A percentile compares a stretch with the other conserved stretches of the same genome.
These are phyloP conservation scores for Claviceps spartinae DNA, from an alignment of 2,329 filamentous ascomycete species.

Conservation along the genomic window DNA sequence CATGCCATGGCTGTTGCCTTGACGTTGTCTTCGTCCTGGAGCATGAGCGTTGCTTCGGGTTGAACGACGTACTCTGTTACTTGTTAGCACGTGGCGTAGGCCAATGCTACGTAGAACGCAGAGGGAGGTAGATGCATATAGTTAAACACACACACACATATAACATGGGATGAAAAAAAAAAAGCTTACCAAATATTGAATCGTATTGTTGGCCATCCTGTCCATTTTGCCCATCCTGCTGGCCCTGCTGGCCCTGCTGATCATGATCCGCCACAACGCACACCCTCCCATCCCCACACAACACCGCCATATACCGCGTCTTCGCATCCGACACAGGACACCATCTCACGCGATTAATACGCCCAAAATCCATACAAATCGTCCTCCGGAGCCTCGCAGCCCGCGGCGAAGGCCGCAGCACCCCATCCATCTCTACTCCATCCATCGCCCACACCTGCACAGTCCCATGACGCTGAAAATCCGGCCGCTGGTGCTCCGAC, in stretches of 20 bases:
- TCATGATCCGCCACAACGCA: conserved; percentile 27
- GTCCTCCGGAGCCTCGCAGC: conserved; percentile 28
- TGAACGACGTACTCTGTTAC: not conserved
- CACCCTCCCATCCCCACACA: conserved; percentile 38
- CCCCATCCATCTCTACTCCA: conserved; percentile 9
- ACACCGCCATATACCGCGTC: conserved; percentile 30
- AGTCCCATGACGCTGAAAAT: conserved; percentile 28
- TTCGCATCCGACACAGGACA: conserved; percentile 1
- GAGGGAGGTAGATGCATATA: no score
- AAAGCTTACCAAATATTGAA: conserved; percentile 28
- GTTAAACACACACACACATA: conserved; percentile 6
- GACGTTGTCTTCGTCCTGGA: conserved; percentile 32
- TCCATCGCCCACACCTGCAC: conserved; percentile 40
- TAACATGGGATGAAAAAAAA: not conserved
- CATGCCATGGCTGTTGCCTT: conserved; percentile 40
- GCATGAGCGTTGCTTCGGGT: conserved; percentile 23
- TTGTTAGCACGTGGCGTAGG: not conserved
- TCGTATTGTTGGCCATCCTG: conserved; percentile 5
- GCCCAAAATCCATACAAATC: conserved; percentile 36
- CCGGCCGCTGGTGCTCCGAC: conserved; percentile 22
- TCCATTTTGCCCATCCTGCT: no score
- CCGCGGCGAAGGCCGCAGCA: conserved; percentile 20
- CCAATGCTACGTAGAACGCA: no score
- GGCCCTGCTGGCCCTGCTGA: conserved; percentile 5
- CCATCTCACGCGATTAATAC: conserved; percentile 38